Evolutionary conservation across 2,329 filamentous ascomycete species (phyloP).

Genomic region (Chalaropsis thielavioides): DNA sequence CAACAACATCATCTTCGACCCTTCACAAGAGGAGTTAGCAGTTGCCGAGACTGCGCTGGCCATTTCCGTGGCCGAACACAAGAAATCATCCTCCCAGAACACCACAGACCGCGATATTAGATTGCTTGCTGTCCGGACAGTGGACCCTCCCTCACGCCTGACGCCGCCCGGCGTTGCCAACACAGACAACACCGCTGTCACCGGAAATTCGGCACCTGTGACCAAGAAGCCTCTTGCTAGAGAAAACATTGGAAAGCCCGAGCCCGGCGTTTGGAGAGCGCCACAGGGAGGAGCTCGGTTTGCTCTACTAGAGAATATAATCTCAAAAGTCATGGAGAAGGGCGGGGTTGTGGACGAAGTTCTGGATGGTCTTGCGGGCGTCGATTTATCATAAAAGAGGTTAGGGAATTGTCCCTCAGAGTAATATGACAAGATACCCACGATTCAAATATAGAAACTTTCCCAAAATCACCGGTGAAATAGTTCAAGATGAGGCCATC

Average conservation of each 20-base stretch:
- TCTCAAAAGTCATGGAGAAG: conserved; percentile 59
- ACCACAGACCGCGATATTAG: conserved; percentile 38
- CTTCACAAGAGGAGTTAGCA: conserved; percentile 76
- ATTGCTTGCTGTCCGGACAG: conserved; percentile 53
- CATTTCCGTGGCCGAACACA: conserved; percentile 53
- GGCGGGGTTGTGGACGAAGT: conserved; percentile 79
- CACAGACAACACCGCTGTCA: conserved; percentile 42
- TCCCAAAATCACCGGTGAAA: not conserved
- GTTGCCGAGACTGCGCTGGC: conserved; percentile 84
- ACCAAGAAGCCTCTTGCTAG: conserved; percentile 29
- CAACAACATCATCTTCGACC: conserved; percentile 86
- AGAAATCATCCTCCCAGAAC: conserved; percentile 20
- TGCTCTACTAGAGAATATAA: conserved; percentile 54
- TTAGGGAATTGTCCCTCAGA: not conserved
- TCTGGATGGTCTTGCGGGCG: conserved; percentile 61
- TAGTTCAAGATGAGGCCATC: not conserved
- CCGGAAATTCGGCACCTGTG: conserved; percentile 24
- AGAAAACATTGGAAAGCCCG: conserved; percentile 28
- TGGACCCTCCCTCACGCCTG: conserved; percentile 59
- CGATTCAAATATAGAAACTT: not conserved
- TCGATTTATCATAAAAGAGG: conserved; percentile 44
- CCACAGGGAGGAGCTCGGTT: conserved; percentile 72
- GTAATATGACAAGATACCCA: conserved; percentile 11
- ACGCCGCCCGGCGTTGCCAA: conserved; percentile 58
- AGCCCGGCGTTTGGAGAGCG: conserved; percentile 68